These are phyloP conservation scores for Cladophialophora immunda DNA, from an alignment of 2,329 filamentous ascomycete species.

Conservation along the genomic window DNA sequence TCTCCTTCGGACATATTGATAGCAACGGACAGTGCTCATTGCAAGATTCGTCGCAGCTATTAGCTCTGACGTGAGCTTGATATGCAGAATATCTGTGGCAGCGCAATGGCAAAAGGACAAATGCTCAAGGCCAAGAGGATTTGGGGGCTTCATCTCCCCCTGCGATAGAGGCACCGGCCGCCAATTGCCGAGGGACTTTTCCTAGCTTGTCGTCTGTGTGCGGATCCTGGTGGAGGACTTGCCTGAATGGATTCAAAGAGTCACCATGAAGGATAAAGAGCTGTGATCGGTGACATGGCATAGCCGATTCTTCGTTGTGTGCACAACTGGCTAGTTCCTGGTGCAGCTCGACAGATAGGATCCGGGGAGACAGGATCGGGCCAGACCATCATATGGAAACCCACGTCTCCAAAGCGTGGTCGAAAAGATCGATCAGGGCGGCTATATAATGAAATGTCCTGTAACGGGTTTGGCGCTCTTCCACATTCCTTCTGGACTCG, in stretches of 20 bases:
- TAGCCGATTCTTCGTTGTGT: not conserved
- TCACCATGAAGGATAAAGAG: not conserved
- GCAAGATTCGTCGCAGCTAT: not conserved
- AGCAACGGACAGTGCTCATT: not conserved
- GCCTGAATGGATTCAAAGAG: not conserved
- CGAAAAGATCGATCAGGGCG: slow-evolving; percentile 4
- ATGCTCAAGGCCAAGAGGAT: not conserved
- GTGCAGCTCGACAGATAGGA: not conserved
- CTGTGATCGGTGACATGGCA: not conserved
- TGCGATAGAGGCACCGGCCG: not conserved
- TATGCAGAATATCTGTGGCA: not conserved
- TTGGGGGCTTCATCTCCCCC: not conserved
- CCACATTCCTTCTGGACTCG: not conserved
- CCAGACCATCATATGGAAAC: not conserved
- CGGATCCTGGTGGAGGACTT: not conserved
- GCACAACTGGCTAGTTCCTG: not conserved
- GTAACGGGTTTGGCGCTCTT: not conserved
- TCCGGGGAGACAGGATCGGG: not conserved
- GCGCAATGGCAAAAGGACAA: not conserved
- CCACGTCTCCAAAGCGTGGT: not conserved
- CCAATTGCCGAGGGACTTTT: not conserved
- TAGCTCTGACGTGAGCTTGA: slow-evolving; percentile 4
- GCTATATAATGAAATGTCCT: not conserved
- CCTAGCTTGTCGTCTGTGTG: not conserved
- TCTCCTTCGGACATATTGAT: not conserved